Percentiles rank a stretch among this genome's conserved stretches.
Conservation (phyloP, 192 early-diverging fungal genomes). For the Spinellus fusiger region DNA sequence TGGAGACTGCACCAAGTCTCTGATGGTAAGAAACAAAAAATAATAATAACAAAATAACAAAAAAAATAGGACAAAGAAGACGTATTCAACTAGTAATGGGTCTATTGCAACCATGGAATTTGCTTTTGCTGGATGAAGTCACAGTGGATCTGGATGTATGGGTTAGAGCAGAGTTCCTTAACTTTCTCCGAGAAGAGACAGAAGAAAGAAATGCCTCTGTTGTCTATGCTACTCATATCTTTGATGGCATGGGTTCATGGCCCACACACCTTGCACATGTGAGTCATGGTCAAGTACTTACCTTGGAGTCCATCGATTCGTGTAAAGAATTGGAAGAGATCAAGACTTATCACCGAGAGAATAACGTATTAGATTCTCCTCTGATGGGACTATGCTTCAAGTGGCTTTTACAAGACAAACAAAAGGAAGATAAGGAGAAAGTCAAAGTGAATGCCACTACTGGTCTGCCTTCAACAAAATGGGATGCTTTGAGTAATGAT, state of each 20-base stretch:
- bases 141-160: conserved; percentile 78
- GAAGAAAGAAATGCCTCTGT: conserved; percentile 56
- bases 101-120: conserved; percentile 58
- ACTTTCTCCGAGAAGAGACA: conserved; percentile 62
- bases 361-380: conserved; percentile 21
- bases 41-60: background rate
- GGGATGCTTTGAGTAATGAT: conserved; percentile 42
- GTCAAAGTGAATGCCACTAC: conserved; percentile 20
- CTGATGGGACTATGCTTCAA: conserved; percentile 24
- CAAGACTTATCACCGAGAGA: conserved; percentile 14
- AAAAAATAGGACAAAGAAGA: conserved; percentile 30
- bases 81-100: conserved; percentile 75
- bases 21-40: conserved; percentile 41
- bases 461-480: conserved; percentile 31
- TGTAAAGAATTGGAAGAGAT: conserved; percentile 50
- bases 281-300: conserved; percentile 42
- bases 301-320: conserved; percentile 36
- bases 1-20: conserved; percentile 69
- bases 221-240: conserved; percentile 77
- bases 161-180: conserved; percentile 60
- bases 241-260: conserved; percentile 70
- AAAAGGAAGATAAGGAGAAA: conserved; percentile 13
- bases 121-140: conserved; percentile 73
- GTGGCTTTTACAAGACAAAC: conserved; percentile 63
- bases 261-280: conserved; percentile 71